Percentiles rank a stretch among this genome's conserved stretches.
Evolutionary conservation across 164 flowering plant genomes (phyloP).

Genomic region (Akebia trifoliata): DNA sequence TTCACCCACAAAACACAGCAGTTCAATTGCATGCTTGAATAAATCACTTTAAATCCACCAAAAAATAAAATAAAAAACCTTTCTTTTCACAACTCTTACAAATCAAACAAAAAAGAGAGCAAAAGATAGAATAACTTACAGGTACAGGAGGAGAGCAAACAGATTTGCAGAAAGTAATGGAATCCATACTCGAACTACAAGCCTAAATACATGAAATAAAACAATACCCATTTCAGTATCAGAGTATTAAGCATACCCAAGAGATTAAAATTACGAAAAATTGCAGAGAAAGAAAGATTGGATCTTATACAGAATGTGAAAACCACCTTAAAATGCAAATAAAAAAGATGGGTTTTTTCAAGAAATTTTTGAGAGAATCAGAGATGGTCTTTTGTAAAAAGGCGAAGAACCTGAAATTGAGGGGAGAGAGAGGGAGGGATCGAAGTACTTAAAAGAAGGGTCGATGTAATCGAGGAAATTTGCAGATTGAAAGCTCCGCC

Average conservation of each 20-base stretch:
- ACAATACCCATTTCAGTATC: not conserved
- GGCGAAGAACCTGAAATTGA: not conserved
- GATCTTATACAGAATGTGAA: not conserved
- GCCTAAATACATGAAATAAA: conserved; percentile 9
- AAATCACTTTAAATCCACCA: not conserved
- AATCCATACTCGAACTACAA: conserved; percentile 31
- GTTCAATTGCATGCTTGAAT: not conserved
- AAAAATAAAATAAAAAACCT: not conserved
- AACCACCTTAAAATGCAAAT: conserved; percentile 8
- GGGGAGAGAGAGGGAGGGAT: not conserved
- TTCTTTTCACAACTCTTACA: not conserved
- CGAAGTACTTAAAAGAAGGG: not conserved
- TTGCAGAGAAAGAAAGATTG: not conserved
- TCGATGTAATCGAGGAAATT: conserved; percentile 25
- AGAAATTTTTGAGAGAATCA: not conserved
- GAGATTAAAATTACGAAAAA: not conserved
- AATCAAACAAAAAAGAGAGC: not conserved
- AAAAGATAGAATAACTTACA: not conserved
- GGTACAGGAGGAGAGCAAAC: conserved; percentile 35
- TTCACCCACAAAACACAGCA: not conserved
- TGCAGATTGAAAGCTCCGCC: conserved; percentile 27
- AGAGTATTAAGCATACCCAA: not conserved
- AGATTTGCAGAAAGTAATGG: conserved; percentile 43
- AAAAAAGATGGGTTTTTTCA: conserved; percentile 3
- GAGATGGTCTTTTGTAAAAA: not conserved